A percentile compares a stretch with the other conserved stretches of the same genome.
Conservation (phyloP, 164 flowering plant genomes). For the Aristolochia contorta region DNA sequence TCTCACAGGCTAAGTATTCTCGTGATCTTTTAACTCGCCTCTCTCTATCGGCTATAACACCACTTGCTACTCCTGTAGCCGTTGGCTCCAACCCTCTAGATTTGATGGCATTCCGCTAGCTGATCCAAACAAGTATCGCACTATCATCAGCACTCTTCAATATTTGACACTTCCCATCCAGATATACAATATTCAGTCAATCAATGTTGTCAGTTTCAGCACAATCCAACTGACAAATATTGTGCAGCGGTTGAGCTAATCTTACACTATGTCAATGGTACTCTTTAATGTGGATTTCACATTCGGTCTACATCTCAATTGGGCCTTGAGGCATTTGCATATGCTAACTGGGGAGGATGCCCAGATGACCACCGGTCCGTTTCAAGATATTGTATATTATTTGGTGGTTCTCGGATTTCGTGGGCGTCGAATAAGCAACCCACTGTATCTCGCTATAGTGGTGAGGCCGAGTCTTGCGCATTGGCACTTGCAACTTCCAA, state of each 20-base stretch:
- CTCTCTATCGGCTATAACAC: not conserved
- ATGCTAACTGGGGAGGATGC: not conserved
- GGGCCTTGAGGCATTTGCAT: not conserved
- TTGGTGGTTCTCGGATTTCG: not conserved
- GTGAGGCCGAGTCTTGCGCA: no score
- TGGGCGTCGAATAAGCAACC: not conserved
- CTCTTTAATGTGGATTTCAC: not conserved
- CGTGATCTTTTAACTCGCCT: not conserved
- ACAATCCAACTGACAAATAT: not conserved
- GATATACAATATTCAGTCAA: not conserved
- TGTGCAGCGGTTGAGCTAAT: not conserved
- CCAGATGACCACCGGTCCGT: not conserved
- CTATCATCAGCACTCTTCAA: not conserved
- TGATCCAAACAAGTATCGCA: not conserved
- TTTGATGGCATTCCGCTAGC: not conserved
- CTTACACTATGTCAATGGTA: no score
- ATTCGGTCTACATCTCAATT: not conserved
- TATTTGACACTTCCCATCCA: no score
- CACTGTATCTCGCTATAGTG: no score
- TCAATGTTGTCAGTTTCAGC: not conserved
- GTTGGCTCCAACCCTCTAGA: not conserved
- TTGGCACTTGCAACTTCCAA: no score
- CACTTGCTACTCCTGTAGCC: not conserved
- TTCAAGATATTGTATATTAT: not conserved
- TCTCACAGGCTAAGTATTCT: not conserved